Base-by-base conservation (phyloP, 495 filamentous ascomycete genomes). In the Aspergillus sclerotioniger region DNA sequence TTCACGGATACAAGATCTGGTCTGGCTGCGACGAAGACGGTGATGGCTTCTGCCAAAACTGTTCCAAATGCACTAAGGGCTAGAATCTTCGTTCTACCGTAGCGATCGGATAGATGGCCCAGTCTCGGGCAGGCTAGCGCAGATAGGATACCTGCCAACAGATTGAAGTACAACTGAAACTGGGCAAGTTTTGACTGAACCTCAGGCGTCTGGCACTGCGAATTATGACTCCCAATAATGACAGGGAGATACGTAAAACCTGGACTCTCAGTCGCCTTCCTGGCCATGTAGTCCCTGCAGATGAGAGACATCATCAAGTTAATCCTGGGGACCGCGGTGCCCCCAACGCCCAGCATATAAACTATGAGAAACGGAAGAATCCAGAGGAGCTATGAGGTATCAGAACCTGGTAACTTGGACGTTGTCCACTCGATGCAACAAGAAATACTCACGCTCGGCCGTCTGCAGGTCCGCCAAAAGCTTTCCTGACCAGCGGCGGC, bases 31-130 rank as follows among this genome's bases (percentile, higher is more conserved):
- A 91, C 84, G 6, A 91, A 60, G 33, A 94, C 87, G 28, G 88
- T 90, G 51, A 94, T 82, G 39, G 86, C 65, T 68, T 97, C 94
- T 45, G 74, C 80, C 1, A 84, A 48, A 0, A 96, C 76, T 41
- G 84, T 82, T 8, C 91, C 91, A 2, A 82, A 67, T 12, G 86
- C 86, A 20, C 84, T 80, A 32, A 90, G 61, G 13, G 86, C 79
- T 53, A 98, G 83, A 37, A 96, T 66, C 16, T 66, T 76, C 45
- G 85, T 90, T 47, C 94, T 83, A 2, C 94, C 94, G 73, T 92
- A 90, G 6, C 90, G 86, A 76, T 98, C 94, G 2, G 93, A 97
- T 19, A 96, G 72, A 0, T 87, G 81, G 3, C 94, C 94, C 5
- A 98, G 69, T 56, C 88, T 90, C 3, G 94, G 94, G 46, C 87